Percentiles rank a stretch among this genome's conserved stretches.
Evolutionary conservation across 768 basidiomycete genomes (phyloP).

Genomic region (Hysterangium stoloniferum): DNA sequence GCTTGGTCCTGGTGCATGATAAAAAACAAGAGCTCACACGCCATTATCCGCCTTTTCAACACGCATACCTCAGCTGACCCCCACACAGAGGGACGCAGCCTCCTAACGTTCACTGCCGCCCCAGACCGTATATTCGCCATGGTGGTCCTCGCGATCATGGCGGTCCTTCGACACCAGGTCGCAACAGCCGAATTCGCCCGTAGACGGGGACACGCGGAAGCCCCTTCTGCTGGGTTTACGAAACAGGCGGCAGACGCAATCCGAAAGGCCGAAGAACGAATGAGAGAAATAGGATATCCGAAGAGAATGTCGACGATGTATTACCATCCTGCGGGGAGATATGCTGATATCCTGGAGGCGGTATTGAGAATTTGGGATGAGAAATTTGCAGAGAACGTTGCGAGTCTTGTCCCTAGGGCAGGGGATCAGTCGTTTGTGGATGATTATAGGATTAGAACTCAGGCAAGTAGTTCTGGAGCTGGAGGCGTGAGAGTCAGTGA

Average conservation of each 20-base stretch:
- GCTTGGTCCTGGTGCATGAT: slow-evolving; percentile 9
- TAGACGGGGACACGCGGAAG: slow-evolving; percentile 2
- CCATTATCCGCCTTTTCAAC: neutral
- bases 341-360: slow-evolving; percentile 10
- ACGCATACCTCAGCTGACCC: neutral
- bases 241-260: slow-evolving; percentile 3
- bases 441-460: neutral
- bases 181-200: slow-evolving; percentile 3
- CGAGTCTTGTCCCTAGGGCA: neutral
- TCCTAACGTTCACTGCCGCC: neutral
- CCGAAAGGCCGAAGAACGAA: neutral
- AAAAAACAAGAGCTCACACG: slow-evolving; percentile 1
- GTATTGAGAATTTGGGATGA: slow-evolving; percentile 8
- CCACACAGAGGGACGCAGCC: neutral
- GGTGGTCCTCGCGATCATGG: slow-evolving; percentile 8
- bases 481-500: neutral
- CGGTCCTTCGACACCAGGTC: slow-evolving; percentile 7
- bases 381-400: neutral
- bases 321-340: slow-evolving; percentile 4
- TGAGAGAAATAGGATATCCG: neutral
- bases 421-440: neutral
- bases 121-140: slow-evolving; percentile 10
- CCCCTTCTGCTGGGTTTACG: slow-evolving; percentile 6
- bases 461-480: neutral
- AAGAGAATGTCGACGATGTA: neutral